A percentile compares a stretch with the other conserved stretches of the same genome.
These are phyloP conservation scores for Serpula lacrymans DNA, from an alignment of 768 basidiomycete genomes.

Conservation along the genomic window DNA sequence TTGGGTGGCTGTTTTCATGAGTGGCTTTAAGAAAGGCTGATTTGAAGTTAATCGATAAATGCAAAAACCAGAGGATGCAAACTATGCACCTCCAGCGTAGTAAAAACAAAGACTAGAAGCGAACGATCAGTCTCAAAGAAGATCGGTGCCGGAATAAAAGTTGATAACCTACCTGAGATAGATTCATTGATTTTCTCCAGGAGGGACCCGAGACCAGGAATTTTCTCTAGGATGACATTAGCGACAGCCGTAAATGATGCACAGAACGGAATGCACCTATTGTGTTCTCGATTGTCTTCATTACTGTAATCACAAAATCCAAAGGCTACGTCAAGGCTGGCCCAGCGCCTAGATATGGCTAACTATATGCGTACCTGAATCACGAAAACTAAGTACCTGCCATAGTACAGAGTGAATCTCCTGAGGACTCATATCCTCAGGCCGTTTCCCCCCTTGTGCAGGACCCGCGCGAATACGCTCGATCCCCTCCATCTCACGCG, in stretches of 20 bases:
- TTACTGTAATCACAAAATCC: conserved; percentile 33
- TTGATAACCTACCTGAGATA: conserved; percentile 48
- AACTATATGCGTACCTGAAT: conserved; percentile 53
- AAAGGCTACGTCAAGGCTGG: background rate
- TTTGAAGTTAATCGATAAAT: background rate
- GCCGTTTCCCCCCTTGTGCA: conserved; percentile 60
- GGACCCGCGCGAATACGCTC: conserved; percentile 63
- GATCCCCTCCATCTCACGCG: conserved; percentile 73
- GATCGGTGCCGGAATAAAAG: background rate
- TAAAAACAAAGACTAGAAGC: conserved; percentile 71
- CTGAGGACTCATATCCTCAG: conserved; percentile 84
- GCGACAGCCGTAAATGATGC: background rate
- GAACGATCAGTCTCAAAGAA: background rate
- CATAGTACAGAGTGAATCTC: conserved; percentile 81
- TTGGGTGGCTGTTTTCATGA: conserved; percentile 65
- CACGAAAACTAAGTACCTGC: conserved; percentile 84
- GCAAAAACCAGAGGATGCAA: background rate
- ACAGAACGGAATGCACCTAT: conserved; percentile 46
- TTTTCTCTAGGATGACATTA: conserved; percentile 49
- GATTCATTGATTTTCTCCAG: conserved; percentile 79
- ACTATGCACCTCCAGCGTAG: conserved; percentile 68
- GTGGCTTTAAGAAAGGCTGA: conserved; percentile 79
- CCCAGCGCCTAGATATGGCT: background rate
- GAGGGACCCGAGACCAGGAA: conserved; percentile 71
- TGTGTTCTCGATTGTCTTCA: conserved; percentile 75